Base-by-base conservation (phyloP, 257 asterid species). In the Petunia secreta region DNA sequence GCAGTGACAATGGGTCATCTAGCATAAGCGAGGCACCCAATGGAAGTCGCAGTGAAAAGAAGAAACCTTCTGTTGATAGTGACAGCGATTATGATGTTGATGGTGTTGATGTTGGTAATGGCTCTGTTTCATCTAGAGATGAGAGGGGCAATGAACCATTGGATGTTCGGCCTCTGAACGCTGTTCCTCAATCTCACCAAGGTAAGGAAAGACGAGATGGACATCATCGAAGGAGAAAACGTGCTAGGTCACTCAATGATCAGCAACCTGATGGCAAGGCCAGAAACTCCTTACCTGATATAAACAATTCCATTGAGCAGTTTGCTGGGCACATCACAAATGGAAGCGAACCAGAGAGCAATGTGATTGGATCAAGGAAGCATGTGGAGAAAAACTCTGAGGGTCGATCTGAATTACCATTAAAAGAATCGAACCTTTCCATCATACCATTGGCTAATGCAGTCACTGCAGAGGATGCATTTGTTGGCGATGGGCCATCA, bases 11-110 rank as follows among this genome's bases (percentile, higher is more conserved):
- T 80, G 97, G 94, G 65, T 90, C 95, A 1, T 91, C 98, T 71
- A 80, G 92, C 81, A 75, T 91, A 34, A 88, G 91, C 71, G 94
- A 91, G 80, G 86, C 91, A 16, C 95, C 90, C 64, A 85, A 86
- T 8, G 86, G 79, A 82, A 67, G 82, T 25, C 89, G 85, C 38
- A 85, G 87, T 75, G 82, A 63, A 62, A 90, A 86, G 85, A 93
- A 81, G 87, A 90, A 84, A 87, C 85, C 85, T 74, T 74, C 82
- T 65, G 86, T 79, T 79, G 91, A 91, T 69, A 83, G 89, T 75
- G 95, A 90, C 80, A 91, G 96, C 81, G 94, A 88, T 84, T 91
- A 93, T 84, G 98, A 93, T 83, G 97, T 93, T 39, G 90, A 88
- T 81, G 92, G 89, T 0, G 78, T 75, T 6, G 88, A 87, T 69